Conservation (phyloP, 2,329 filamentous ascomycete genomes). For the Sphaerulina populicola region DNA sequence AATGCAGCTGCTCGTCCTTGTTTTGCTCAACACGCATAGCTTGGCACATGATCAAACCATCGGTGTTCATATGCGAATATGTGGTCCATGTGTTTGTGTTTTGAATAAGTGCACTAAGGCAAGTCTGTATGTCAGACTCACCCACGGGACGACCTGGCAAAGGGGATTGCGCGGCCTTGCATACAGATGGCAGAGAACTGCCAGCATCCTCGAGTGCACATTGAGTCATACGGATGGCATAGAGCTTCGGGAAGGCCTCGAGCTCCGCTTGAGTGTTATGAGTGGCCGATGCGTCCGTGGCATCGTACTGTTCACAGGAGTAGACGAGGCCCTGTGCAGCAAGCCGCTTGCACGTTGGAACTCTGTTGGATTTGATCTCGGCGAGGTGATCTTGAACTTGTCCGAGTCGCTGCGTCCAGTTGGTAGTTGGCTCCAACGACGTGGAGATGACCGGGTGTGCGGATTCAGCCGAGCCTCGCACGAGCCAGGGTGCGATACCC, state of each 20-base stretch:
- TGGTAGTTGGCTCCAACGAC: background rate
- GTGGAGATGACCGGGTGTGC: background rate
- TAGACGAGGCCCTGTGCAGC: conserved; percentile 41
- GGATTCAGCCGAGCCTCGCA: background rate
- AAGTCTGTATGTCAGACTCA: conserved; percentile 39
- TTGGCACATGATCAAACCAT: conserved; percentile 55
- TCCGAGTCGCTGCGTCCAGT: background rate
- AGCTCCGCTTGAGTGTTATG: conserved; percentile 21
- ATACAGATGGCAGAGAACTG: conserved; percentile 44
- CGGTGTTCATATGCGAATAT: conserved; percentile 55
- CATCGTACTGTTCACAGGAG: conserved; percentile 46
- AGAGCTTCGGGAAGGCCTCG: conserved; percentile 42
- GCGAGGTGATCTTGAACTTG: background rate
- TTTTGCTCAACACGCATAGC: conserved; percentile 52
- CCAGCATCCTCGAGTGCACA: conserved; percentile 53
- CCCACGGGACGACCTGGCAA: conserved; percentile 20
- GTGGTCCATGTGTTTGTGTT: conserved; percentile 52
- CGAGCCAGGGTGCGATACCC: background rate
- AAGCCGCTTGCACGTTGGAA: conserved; percentile 4
- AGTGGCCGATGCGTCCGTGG: conserved; percentile 15
- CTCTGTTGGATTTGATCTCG: background rate
- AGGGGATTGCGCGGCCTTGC: conserved; percentile 37
- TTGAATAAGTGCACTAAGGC: conserved; percentile 45
- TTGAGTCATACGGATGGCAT: conserved; percentile 54
- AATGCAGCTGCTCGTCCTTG: conserved; percentile 35